Evolutionary conservation across 176 grass and related monocot species (phyloP).

Genomic region (Coix lacrymajobi): DNA sequence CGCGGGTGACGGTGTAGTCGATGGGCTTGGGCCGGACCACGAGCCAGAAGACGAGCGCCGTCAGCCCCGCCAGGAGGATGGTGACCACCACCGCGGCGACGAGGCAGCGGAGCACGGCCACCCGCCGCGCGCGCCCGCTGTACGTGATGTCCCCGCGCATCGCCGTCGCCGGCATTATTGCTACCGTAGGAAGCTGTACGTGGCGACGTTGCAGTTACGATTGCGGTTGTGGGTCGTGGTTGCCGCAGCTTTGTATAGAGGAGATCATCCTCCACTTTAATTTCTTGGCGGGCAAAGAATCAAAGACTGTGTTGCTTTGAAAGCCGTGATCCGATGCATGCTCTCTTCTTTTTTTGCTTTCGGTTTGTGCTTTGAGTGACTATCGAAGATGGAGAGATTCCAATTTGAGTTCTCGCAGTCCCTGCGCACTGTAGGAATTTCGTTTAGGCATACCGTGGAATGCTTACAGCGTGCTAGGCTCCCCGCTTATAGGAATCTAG

Average conservation of each 20-base stretch:
- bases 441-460: background rate
- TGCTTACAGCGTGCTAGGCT: background rate
- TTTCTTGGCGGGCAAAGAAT: constrained; percentile 54
- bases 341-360: constrained; percentile 25
- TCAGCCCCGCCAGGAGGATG: constrained; percentile 44
- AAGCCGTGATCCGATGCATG: constrained; percentile 7
- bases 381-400: constrained; percentile 1
- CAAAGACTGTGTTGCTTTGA: constrained; percentile 22
- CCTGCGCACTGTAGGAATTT: constrained; percentile 27
- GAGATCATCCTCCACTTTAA: background rate
- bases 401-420: constrained; percentile 29
- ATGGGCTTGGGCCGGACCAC: constrained; percentile 63
- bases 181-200: background rate
- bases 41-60: constrained; percentile 71
- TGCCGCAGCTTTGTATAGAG: constrained; percentile 21
- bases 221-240: background rate
- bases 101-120: constrained; percentile 44
- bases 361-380: constrained; percentile 9
- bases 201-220: background rate
- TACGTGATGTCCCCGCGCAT: background rate
- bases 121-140: background rate
- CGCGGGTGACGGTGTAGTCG: constrained; percentile 50
- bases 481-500: background rate
- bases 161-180: background rate
- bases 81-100: constrained; percentile 21